A percentile compares a stretch with the other conserved stretches of the same genome.
These are phyloP conservation scores for Aspergillus udagawae DNA, from an alignment of 2,329 filamentous ascomycete genomes.

Conservation along the genomic window DNA sequence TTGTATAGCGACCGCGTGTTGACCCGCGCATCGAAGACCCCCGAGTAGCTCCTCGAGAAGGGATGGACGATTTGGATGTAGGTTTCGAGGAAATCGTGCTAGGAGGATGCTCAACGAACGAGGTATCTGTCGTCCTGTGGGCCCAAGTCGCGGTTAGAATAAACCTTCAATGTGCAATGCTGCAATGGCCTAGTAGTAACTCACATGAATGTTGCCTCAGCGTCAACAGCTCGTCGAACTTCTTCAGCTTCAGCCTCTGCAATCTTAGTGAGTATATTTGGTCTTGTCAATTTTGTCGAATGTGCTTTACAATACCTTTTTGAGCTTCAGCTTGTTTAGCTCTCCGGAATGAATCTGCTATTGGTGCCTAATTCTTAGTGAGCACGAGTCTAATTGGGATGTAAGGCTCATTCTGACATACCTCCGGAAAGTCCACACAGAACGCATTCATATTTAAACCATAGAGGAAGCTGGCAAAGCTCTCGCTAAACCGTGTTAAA, in stretches of 20 bases:
- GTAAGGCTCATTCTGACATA: constrained; percentile 32
- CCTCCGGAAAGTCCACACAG: constrained; percentile 96
- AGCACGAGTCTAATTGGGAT: not conserved
- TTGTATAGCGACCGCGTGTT: constrained; percentile 32
- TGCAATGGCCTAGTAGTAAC: constrained; percentile 22
- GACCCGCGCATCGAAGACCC: constrained; percentile 21
- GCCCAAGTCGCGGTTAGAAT: constrained; percentile 2
- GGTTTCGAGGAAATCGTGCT: constrained; percentile 46
- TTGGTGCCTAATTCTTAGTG: constrained; percentile 59
- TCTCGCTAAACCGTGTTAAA: constrained; percentile 87
- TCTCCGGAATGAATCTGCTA: constrained; percentile 75
- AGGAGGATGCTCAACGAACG: constrained; percentile 81
- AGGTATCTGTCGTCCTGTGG: constrained; percentile 79
- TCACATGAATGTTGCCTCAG: constrained; percentile 82
- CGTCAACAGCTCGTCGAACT: constrained; percentile 44
- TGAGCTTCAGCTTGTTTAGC: constrained; percentile 57
- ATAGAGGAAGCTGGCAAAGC: constrained; percentile 91
- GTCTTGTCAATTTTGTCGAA: not conserved
- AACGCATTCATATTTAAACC: constrained; percentile 99
- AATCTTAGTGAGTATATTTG: constrained; percentile 9
- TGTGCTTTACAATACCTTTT: constrained; percentile 31
- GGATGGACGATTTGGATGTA: constrained; percentile 28
- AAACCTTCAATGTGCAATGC: not conserved
- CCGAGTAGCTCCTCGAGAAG: constrained; percentile 20
- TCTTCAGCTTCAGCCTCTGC: constrained; percentile 33